Base-by-base conservation (phyloP, 768 basidiomycete genomes). In the Megacollybia marginata region DNA sequence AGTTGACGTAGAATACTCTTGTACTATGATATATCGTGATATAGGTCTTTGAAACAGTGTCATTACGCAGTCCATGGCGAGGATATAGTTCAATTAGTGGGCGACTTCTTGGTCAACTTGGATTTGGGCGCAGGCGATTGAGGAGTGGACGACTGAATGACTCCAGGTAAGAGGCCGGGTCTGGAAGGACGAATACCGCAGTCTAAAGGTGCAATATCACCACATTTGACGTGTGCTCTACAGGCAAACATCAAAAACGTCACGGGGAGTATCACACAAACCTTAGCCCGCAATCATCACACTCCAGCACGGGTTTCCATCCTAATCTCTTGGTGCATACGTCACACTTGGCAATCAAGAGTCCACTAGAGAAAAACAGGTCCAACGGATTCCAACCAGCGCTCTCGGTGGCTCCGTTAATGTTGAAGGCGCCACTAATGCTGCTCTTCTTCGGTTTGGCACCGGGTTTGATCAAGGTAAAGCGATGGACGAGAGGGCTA, bases 181-280 rank as follows among this genome's bases (percentile, higher is more conserved):
- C 66, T 61, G 8, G 57, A 49, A 20, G 73, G 69, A 35, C 76
- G 79, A n/a, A 80, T 49, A 16, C 85, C 88, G 58, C 90, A 92
- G 63, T 92, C 84, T 48, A 75, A 71, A 9, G 90, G 89, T 11
- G 90, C 89, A 43, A 78, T 59, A 61, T 93, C 90, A 15, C 89
- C 90, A 57, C 91, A 93, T 61, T 90, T 91, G 54, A 88, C 74
- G 60, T 93, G 90, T n/a, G 86, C 78, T 57, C 89, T 88, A 57
- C 6, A 38, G 38, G 57, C 47, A 47, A 50, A 42, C 56, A 48
- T 31, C 16, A 34, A n/a, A 42, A 13, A 32, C 31, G 52, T 44
- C 42, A 42, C 42, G 47, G 47, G 48, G n/a, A 9, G 36, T n/a
- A n/a, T n/a, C 33, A 44, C 7, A 63, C 76, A 48, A 50, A 85